These are phyloP conservation scores for Ophiostoma populinum DNA, from an alignment of 2,329 filamentous ascomycete genomes.

Conservation along the genomic window DNA sequence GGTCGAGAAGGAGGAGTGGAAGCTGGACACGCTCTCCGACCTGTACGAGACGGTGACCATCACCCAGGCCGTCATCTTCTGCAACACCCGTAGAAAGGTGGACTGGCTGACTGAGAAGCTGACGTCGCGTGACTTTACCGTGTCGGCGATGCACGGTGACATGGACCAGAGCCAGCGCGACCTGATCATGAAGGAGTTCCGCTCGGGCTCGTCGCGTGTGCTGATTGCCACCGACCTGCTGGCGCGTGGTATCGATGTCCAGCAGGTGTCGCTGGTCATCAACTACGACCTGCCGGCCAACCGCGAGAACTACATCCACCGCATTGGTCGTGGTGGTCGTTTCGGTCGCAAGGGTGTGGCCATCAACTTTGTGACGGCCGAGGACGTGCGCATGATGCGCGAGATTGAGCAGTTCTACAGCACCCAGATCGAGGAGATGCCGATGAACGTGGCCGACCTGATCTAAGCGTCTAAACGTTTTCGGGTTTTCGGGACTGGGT, in stretches of 20 bases:
- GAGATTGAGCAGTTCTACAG: conserved; percentile 99
- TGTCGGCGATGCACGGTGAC: conserved; percentile 99
- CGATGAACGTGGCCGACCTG: conserved; percentile 74
- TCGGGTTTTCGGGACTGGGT: background rate
- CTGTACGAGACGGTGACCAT: conserved; percentile 99
- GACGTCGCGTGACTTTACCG: conserved; percentile 94
- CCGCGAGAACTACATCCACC: conserved; percentile 99
- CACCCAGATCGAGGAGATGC: conserved; percentile 99
- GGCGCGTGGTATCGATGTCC: conserved; percentile 98
- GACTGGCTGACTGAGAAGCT: conserved; percentile 99
- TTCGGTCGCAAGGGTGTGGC: conserved; percentile 99
- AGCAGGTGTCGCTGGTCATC: conserved; percentile 98
- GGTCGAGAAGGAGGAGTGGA: conserved; percentile 99
- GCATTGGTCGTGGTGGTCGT: conserved; percentile 97
- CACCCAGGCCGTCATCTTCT: conserved; percentile 99
- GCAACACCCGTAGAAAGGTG: conserved; percentile 99
- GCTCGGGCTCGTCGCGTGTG: conserved; percentile 93
- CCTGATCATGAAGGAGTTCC: conserved; percentile 99
- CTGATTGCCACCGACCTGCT: conserved; percentile 95
- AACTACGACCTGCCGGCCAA: conserved; percentile 99
- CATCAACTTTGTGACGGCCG: conserved; percentile 99
- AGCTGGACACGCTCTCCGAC: conserved; percentile 96
- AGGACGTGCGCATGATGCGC: conserved; percentile 99
- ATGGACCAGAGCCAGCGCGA: conserved; percentile 98
- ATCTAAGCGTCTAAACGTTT: conserved; percentile 35